A percentile compares a stretch with the other conserved stretches of the same genome.
These are phyloP conservation scores for Secale cereale DNA, from an alignment of 176 grass and related monocot genomes.

Conservation along the genomic window DNA sequence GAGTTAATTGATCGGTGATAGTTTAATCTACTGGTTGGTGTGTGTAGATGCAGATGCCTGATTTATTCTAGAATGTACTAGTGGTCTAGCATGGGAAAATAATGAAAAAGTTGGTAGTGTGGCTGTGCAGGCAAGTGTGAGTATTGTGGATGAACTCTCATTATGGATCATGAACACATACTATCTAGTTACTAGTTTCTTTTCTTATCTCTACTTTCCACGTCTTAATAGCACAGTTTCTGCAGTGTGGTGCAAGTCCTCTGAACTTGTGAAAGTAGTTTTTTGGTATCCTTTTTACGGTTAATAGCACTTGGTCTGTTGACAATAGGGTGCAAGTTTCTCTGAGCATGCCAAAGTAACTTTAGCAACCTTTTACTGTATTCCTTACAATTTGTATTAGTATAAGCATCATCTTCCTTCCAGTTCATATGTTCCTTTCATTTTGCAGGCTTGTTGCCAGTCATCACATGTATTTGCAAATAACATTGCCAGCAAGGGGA, in stretches of 20 bases:
- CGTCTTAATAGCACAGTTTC: constrained; percentile 14
- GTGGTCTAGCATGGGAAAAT: not conserved
- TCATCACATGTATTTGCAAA: constrained; percentile 97
- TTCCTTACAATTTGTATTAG: constrained; percentile 13
- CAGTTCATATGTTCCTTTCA: constrained; percentile 27
- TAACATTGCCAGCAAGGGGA: constrained; percentile 96
- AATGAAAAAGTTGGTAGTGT: constrained; percentile 24
- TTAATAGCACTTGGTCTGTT: constrained; percentile 10
- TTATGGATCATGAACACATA: not conserved
- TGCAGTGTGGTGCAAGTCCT: not conserved
- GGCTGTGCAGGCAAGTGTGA: not conserved
- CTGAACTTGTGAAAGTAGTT: not conserved
- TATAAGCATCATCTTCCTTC: constrained; percentile 19
- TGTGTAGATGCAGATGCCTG: constrained; percentile 3
- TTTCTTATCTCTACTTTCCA: not conserved
- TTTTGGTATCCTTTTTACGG: not conserved
- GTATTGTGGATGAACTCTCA: constrained; percentile 1
- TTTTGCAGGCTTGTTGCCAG: constrained; percentile 79
- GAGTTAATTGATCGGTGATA: not conserved
- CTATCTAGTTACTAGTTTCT: not conserved
- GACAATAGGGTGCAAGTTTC: constrained; percentile 12
- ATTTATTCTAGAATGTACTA: constrained; percentile 28
- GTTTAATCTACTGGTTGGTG: not conserved
- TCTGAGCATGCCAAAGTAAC: constrained; percentile 21
- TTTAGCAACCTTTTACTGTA: not conserved